A percentile compares a stretch with the other conserved stretches of the same genome.
phyloP scores from a whole-genome alignment of 306 rosid genomes.

The Quercus suber region DNA sequence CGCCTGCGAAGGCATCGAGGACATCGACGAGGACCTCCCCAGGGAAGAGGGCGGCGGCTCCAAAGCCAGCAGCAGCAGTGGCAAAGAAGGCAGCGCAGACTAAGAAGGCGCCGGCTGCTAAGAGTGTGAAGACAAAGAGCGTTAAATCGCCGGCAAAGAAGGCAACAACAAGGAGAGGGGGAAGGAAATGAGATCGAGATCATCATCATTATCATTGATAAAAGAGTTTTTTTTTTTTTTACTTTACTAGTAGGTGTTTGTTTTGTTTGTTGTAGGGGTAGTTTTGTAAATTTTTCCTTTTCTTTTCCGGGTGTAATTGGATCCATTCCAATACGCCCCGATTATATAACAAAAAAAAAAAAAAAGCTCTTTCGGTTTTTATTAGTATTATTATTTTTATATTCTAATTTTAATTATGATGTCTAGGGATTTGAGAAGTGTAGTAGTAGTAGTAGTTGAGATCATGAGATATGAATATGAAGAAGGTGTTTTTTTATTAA shows the following conservation, averaged over 20 bases:
- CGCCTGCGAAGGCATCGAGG: conserved; percentile 53
- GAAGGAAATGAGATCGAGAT: conserved; percentile 33
- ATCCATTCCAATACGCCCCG: background rate
- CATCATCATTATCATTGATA: too few species aligned
- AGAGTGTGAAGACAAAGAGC: conserved; percentile 38
- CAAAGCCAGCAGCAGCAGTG: conserved; percentile 32
- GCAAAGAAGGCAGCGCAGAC: conserved; percentile 42
- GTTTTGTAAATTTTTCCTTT: conserved; percentile 47
- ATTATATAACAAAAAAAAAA: conserved; percentile 1
- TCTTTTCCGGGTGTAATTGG: conserved; percentile 28
- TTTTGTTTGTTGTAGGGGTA: conserved; percentile 32
- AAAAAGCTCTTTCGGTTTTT: conserved; percentile 18
- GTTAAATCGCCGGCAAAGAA: conserved; percentile 59
- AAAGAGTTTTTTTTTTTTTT: too few species aligned
- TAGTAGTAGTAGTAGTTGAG: too few species aligned
- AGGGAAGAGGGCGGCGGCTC: conserved; percentile 49
- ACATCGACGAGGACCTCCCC: conserved; percentile 68
- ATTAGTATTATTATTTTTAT: background rate
- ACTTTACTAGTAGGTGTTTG: conserved; percentile 2
- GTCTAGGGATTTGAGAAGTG: too few species aligned
- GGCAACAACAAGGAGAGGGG: conserved; percentile 47
- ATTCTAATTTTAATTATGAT: background rate
- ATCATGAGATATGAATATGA: too few species aligned
- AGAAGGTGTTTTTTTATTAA: too few species aligned
- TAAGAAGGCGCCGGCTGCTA: conserved; percentile 47